Base-by-base conservation (phyloP, 2,329 filamentous ascomycete species). In the Fusarium albidum region DNA sequence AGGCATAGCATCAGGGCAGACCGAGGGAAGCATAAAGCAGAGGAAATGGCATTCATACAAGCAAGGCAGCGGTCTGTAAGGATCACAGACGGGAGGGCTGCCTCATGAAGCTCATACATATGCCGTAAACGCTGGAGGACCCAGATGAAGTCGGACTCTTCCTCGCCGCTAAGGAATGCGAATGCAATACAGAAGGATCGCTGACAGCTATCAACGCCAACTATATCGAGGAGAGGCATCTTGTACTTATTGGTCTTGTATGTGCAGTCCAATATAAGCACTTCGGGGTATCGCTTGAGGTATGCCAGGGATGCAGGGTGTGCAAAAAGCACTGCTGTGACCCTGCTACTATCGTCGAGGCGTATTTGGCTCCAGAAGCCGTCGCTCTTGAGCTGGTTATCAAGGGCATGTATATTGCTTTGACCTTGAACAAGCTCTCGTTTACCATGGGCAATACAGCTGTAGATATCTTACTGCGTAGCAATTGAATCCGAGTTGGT, bases 111-210 rank as follows among this genome's bases (percentile, higher is more conserved):
- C 12, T 59, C 25, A 37, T 50, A 62, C 3, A 64, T n/a, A 5
- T 35, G 60, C 29, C 40, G 50, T 2, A 65, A 33, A 18, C 31
- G 46, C 9, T 53, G 33, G 10, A 64, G 51, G 17, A 54, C 60
- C 57, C 32, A 64, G 1, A 51, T 28, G 40, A 51, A 64, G 40
- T 64, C 42, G 8, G 52, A 10, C 29, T 65, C 39, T 27, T 42
- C 13, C n/a, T n/a, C n/a, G n/a, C n/a, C n/a, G n/a, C n/a, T n/a
- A n/a, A n/a, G n/a, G n/a, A n/a, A n/a, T n/a, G n/a, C 50, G 46
- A 64, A 64, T 8, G 51, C 42, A 15, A 65, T 55, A 39, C 37
- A 64, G 35, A 64, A 62, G 11, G 52, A 65, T 5, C 50, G 49
- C 31, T 62, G 14, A 15, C 32, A 55, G 10, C 37, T 31, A 27